phyloP scores from a whole-genome alignment of 495 filamentous ascomycete genomes.

The Aspergillus sparsus region DNA sequence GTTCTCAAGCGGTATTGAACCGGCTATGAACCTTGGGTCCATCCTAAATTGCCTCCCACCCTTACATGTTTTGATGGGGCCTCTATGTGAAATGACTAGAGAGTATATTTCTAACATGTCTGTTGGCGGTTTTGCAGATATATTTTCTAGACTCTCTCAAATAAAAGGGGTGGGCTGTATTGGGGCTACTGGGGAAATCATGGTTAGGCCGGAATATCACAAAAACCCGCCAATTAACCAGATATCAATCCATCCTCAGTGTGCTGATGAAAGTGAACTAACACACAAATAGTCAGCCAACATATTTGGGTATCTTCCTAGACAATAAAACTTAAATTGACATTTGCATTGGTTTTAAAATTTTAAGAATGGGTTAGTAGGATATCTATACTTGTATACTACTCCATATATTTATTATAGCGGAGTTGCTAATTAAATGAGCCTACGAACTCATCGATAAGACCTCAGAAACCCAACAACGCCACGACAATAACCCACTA shows the following conservation, averaged over 20 bases:
- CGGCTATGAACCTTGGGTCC: constrained; percentile 7
- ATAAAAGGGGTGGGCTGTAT: too few species aligned
- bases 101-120: constrained; percentile 17
- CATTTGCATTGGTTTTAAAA: too few species aligned
- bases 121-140: constrained; percentile 18
- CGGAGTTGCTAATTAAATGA: not conserved
- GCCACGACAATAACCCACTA: constrained; percentile 85
- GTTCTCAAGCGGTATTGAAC: constrained; percentile 19
- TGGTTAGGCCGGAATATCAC: too few species aligned
- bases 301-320: not conserved
- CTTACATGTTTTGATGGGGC: constrained; percentile 35
- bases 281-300: not conserved
- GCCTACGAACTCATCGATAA: constrained; percentile 34
- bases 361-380: too few species aligned
- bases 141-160: constrained; percentile 14
- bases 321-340: too few species aligned
- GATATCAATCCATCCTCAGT: too few species aligned
- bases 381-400: too few species aligned
- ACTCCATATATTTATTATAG: too few species aligned
- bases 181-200: not conserved
- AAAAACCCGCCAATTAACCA: too few species aligned
- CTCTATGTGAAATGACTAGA: constrained; percentile 24
- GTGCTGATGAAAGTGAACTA: not conserved
- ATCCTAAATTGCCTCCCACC: constrained; percentile 34
- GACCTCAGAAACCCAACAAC: constrained; percentile 87